Conservation (phyloP, 345 rosid species). For the Dimocarpus longan region DNA sequence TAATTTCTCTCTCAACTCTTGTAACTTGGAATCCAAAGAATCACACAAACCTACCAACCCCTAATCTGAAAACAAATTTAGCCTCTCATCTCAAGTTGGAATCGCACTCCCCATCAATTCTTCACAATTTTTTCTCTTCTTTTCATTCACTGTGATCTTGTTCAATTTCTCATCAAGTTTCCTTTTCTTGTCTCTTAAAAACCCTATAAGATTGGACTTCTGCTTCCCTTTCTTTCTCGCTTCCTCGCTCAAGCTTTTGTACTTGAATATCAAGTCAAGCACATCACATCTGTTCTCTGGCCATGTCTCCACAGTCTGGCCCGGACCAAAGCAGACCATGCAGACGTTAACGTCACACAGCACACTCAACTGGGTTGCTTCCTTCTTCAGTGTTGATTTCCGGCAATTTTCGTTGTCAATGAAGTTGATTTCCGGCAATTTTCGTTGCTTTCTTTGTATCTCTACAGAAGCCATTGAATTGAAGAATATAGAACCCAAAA, state of each 20-base stretch:
- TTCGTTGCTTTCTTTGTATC: not conserved
- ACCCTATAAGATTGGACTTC: too few relatives aligned
- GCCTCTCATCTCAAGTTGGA: too few relatives aligned
- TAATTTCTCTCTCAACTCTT: not conserved
- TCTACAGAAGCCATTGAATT: not conserved
- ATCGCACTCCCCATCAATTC: too few relatives aligned
- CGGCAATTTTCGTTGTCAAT: not conserved
- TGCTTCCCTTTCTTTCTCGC: too few relatives aligned
- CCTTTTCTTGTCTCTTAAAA: too few relatives aligned
- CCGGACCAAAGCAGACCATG: not conserved
- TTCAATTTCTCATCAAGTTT: too few relatives aligned
- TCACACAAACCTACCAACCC: not conserved
- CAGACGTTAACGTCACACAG: conserved; percentile 11
- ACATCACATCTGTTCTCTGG: not conserved
- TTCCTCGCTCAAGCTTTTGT: too few relatives aligned
- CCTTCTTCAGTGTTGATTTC: conserved; percentile 8
- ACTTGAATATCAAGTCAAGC: not conserved
- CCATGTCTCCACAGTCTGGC: conserved; percentile 5
- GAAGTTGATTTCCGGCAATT: not conserved
- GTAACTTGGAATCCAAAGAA: too few relatives aligned
- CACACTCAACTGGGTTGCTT: conserved; percentile 1
- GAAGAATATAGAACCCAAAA: too few relatives aligned
- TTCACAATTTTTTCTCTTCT: too few relatives aligned
- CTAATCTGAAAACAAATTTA: not conserved
- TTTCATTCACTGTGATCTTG: too few relatives aligned